Base-by-base conservation (phyloP, 306 rosid species). In the Vigna nakashimae region DNA sequence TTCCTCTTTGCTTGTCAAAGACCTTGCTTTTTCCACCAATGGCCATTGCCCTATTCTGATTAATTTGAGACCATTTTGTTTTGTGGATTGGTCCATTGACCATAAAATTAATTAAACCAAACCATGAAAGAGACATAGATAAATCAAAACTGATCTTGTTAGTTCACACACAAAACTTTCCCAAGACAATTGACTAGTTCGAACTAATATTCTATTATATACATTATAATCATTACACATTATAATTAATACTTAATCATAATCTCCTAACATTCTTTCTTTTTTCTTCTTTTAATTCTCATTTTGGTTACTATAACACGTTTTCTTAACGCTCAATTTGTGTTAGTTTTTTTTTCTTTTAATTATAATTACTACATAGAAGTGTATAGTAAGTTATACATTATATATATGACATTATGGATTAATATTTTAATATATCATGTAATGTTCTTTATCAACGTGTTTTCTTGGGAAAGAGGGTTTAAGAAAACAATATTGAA, bases 141-240 rank as follows among this genome's bases (percentile, higher is more conserved):
- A 24, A 6, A 40, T 18, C 36, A 22, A 45, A 67, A 45, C 1
- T 68, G 0, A 45, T 24, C 14, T 68, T 46, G 14, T 24, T 68
- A 22, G 40, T 53, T 18, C 9, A 4, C 26, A 40, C 16, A n/a
- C 7, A 26, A 73, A 43, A 16, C 24, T 56, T 30, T 28, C 20
- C 59, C 20, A 30, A 12, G 36, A 46, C 24, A 60, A 13, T 74
- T 74, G 71, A 74, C 79, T 62, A 17, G 60, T 46, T 75, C 4
- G 77, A 55, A 22, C 15, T 58, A 73, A 48, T 43, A 58, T 58
- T 58, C 12, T 22, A 73, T 26, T 17, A 8, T 40, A 22, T 5
- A 5, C 8, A 8, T 60, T 43, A 22, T 18, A 3, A 60, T 74
- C 3, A 46, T 28, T 30, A 72, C 20, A 53, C 3, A 59, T 28